Evolutionary conservation across 75 land plant genomes (phyloP).

Genomic region (Sequoiadendron giganteum): DNA sequence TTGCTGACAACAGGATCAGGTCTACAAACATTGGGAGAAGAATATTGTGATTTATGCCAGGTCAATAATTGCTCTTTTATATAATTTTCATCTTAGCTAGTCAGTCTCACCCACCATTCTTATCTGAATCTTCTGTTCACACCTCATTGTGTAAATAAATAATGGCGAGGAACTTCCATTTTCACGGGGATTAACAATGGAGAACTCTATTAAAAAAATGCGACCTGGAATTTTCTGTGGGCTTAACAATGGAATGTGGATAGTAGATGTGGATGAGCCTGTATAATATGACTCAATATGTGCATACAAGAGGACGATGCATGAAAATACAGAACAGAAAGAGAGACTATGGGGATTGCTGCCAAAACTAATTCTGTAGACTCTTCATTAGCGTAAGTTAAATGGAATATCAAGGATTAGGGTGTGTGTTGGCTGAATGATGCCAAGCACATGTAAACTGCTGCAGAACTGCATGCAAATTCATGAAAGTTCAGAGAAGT

Average conservation of each 20-base stretch:
- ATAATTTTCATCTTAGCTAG: not conserved
- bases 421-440: too few relatives aligned
- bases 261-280: not conserved
- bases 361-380: not conserved
- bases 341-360: not conserved
- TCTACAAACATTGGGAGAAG: slow-evolving; percentile 96
- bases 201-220: not conserved
- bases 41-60: slow-evolving; percentile 96
- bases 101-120: not conserved
- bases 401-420: not conserved
- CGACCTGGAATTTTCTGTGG: not conserved
- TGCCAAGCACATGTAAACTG: not conserved
- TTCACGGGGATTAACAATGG: not conserved
- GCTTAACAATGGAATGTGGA: not conserved
- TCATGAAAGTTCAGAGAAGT: not conserved
- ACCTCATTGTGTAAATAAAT: not conserved
- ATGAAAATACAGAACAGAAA: not conserved
- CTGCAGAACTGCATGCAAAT: not conserved
- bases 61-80: slow-evolving; percentile 21
- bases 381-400: not conserved
- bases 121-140: not conserved
- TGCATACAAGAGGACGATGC: not conserved
- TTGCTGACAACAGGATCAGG: slow-evolving; percentile 95
- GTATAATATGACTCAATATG: too few relatives aligned
- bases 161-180: not conserved